phyloP scores from a whole-genome alignment of 768 basidiomycete genomes.

The Naematelia aurantialba region DNA sequence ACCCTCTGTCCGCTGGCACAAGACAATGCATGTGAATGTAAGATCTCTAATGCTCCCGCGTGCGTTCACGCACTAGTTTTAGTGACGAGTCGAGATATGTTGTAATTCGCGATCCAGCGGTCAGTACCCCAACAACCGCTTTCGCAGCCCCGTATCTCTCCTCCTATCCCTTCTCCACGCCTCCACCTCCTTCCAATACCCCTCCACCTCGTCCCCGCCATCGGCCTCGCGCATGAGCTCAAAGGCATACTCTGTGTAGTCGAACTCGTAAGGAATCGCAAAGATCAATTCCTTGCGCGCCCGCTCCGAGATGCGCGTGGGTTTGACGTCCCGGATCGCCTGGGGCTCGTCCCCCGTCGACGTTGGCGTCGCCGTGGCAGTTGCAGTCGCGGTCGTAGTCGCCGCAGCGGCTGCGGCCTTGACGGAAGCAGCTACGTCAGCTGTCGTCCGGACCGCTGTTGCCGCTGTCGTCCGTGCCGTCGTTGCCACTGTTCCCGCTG shows the following conservation, averaged over 20 bases:
- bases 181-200: conserved; percentile 1
- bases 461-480: background rate
- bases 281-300: background rate
- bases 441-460: background rate
- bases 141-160: background rate
- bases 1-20: no score
- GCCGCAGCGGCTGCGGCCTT: background rate
- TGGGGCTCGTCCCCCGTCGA: background rate
- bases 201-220: background rate
- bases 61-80: no score
- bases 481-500: background rate
- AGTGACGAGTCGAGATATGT: no score
- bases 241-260: background rate
- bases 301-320: background rate
- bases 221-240: background rate
- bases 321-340: background rate
- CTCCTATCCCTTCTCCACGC: background rate
- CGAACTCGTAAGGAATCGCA: background rate
- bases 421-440: background rate
- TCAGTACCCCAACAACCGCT: conserved; percentile 1
- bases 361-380: background rate
- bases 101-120: no score
- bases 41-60: no score
- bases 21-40: no score
- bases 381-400: background rate